Evolutionary conservation across 345 rosid genomes (phyloP), one percentile per base, ranked within the genome.

Genomic region (Ceriops tagal): DNA sequence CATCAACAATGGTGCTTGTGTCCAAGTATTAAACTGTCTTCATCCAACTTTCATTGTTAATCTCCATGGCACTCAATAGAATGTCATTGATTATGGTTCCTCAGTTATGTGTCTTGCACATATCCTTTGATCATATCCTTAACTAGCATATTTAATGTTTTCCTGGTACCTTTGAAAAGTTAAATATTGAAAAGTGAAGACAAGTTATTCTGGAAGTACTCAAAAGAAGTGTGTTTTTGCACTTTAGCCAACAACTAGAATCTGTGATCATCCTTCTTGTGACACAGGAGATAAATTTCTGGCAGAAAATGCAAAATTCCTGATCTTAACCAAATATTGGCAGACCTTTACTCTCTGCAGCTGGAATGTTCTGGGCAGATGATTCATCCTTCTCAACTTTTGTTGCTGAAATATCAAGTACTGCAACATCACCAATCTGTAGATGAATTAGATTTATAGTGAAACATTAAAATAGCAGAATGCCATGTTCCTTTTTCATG

Each of bases 341-440:
- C 74, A 69, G 69, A 93, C 98, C 97, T 93, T 88, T 93, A 85
- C 82, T 88, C 79, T 89, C 97, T 35, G 97, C 92, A 80, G 82
- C 87, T 66, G 97, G 96, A 81, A 93, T 88, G 5, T 70, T 77
- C 75, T 84, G 83, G 64, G 80, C 88, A 21, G 79, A 79, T 31
- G 92, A 75, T 70, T 85, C 86, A 20, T 85, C 93, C 73, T 84
- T 72, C 58, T 73, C 88, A 61, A 80, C 66, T 55, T 86, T 91
- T 56, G 83, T 85, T 37, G 98, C 96, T 72, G 98, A 89, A 77
- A 93, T 83, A 77, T 93, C 95, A 77, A 91, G 66, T 68, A 93
- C 88, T 47, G 78, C 89, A 67, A 93, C 81, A 83, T 93, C 96
- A 46, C 98, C 95, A 66, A 89, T 77, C 98, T 93, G 87, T 66